Evolutionary conservation across 2,329 filamentous ascomycete genomes (phyloP), one percentile per base, ranked within the genome.

Genomic region (Neophaeococcomyces aloes): DNA sequence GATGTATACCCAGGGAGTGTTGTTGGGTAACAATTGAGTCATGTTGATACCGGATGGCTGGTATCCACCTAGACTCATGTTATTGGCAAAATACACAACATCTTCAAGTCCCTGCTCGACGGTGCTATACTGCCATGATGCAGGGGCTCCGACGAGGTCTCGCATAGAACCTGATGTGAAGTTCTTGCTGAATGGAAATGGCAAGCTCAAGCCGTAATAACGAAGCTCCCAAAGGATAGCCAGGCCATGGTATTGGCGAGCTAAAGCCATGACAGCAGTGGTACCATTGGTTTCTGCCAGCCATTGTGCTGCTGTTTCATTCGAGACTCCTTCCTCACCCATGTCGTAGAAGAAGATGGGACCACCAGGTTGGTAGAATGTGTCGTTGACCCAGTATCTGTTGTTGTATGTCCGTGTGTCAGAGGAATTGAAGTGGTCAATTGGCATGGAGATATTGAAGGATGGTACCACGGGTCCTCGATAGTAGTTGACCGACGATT

Each of bases 361-460:
- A 0, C 71, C 71, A 15, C 72, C 71, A 13, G 70, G 61, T 48
- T 69, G 65, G 52, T 75, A 76, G 54, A 72, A 72, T 0, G 65
- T 64, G 2, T 63, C 61, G 48, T 71, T 71, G 32, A 74, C 69
- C 53, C 71, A 74, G 53, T 72, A 76, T 33, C 71, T 65, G 55
- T 75, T 72, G 38, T 65, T 62, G 53, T 74, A 76, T 1, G 70
- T 76, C 14, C 61, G 67, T 40, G 66, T 64, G 8, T 62, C 55
- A 6, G 48, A 38, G 39, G 59, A 46, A 5, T 53, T 47, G 39
- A 42, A 42, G 35, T 62, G 60, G 37, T 62, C 58, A 38, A 61
- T 57, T 5, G 57, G 60, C 11, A 62, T 53, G 11, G 11, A 30
- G 21, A 41, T 7, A 8, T 30, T n/a, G 29, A n/a, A n/a, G n/a